These are phyloP conservation scores for Calamus simplicifolius DNA, from an alignment of 176 grass and related monocot species.

Conservation along the genomic window DNA sequence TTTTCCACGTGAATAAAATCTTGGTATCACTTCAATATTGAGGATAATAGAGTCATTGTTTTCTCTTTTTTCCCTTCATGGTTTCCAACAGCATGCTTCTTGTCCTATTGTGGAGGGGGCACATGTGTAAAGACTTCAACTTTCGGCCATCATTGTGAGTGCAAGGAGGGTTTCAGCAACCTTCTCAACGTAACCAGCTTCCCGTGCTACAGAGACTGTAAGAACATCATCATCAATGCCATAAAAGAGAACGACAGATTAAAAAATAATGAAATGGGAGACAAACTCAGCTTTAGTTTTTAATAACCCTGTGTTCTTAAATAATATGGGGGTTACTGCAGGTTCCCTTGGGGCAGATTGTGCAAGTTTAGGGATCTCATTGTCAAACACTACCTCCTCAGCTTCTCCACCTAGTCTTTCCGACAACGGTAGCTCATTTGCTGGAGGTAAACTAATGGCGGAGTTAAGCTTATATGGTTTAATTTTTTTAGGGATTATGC, in stretches of 20 bases:
- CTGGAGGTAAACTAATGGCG: too few species aligned
- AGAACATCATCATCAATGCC: slow-evolving; percentile 17
- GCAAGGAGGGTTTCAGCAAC: slow-evolving; percentile 59
- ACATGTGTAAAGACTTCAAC: slow-evolving; percentile 49
- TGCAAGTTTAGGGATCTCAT: background rate
- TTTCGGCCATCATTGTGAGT: slow-evolving; percentile 48
- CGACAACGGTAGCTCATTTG: too few species aligned
- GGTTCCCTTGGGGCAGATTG: background rate
- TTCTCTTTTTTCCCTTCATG: background rate
- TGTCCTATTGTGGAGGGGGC: slow-evolving; percentile 56
- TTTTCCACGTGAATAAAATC: background rate
- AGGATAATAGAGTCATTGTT: background rate
- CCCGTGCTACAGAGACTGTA: slow-evolving; percentile 69
- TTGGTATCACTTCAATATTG: background rate
- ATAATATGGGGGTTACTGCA: too few species aligned
- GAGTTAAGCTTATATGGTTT: too few species aligned
- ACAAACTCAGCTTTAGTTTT: too few species aligned
- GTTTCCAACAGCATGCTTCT: slow-evolving; percentile 42
- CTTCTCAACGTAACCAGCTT: slow-evolving; percentile 59
- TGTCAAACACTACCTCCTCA: background rate
- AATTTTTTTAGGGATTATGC: background rate
- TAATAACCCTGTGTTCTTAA: too few species aligned
- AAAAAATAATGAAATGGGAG: too few species aligned
- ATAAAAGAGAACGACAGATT: background rate
- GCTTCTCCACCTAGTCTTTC: background rate